Evolutionary conservation across 75 land plant genomes (phyloP).

Genomic region (Sequoia sempervirens): DNA sequence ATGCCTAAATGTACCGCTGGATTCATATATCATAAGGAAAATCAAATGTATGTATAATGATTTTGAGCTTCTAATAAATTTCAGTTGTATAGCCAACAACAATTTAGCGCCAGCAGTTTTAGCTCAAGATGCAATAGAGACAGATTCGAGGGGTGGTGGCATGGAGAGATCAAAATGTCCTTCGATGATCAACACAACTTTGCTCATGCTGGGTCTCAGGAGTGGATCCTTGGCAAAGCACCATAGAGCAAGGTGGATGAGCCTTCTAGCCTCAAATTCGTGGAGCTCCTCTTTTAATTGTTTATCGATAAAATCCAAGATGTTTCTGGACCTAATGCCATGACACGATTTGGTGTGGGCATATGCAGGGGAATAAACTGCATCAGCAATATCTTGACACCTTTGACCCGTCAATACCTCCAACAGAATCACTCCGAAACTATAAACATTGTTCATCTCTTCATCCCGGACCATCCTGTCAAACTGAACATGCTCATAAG

Average conservation of each 20-base stretch:
- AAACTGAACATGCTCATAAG: not conserved
- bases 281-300: not conserved
- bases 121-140: not conserved
- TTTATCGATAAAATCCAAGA: not conserved
- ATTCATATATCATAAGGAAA: not conserved
- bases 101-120: not conserved
- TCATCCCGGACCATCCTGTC: not conserved
- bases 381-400: not conserved
- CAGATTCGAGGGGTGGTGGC: not conserved
- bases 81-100: not conserved
- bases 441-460: not conserved
- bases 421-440: not conserved
- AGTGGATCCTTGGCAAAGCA: not conserved
- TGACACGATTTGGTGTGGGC: not conserved
- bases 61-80: not conserved
- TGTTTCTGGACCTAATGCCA: not conserved
- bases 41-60: not conserved
- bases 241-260: not conserved
- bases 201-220: not conserved
- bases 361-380: not conserved
- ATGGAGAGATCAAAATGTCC: not conserved
- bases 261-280: not conserved
- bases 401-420: not conserved
- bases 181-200: not conserved
- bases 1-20: not conserved